Evolutionary conservation across 2,329 filamentous ascomycete genomes (phyloP).

Genomic region (Sclerotinia nivalis): DNA sequence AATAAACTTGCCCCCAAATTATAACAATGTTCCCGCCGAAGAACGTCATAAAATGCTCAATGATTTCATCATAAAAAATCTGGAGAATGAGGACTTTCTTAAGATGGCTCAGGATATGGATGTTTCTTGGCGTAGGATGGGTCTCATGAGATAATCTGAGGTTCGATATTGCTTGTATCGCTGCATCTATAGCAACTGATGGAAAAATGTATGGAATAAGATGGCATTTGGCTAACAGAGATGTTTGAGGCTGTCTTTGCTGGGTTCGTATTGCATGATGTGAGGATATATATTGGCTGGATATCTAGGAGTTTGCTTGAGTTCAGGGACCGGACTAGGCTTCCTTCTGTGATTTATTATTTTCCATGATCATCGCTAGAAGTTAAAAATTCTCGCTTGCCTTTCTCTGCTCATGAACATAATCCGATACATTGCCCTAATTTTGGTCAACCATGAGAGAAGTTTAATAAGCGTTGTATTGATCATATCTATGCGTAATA

Average conservation of each 20-base stretch:
- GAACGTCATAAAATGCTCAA: slow-evolving; percentile 48
- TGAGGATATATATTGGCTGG: background rate
- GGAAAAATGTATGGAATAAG: background rate
- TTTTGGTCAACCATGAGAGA: background rate
- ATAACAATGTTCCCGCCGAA: slow-evolving; percentile 40
- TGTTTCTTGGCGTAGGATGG: slow-evolving; percentile 50
- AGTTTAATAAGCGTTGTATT: background rate
- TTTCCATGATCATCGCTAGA: background rate
- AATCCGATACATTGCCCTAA: too few relatives aligned
- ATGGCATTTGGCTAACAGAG: background rate
- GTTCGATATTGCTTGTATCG: background rate
- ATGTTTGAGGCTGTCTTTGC: background rate
- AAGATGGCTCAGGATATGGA: slow-evolving; percentile 53
- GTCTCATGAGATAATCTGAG: slow-evolving; percentile 43
- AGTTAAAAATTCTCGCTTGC: background rate
- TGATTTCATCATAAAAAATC: slow-evolving; percentile 51
- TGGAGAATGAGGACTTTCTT: slow-evolving; percentile 52
- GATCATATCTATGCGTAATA: background rate
- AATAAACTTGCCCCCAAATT: background rate
- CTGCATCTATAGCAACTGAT: background rate
- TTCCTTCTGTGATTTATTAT: too few relatives aligned
- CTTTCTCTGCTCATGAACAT: background rate
- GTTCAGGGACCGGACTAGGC: background rate
- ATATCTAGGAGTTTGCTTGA: background rate
- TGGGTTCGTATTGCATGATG: background rate